Conservation (phyloP, 108 stramenopile species). For the Skeletonema costatum region DNA sequence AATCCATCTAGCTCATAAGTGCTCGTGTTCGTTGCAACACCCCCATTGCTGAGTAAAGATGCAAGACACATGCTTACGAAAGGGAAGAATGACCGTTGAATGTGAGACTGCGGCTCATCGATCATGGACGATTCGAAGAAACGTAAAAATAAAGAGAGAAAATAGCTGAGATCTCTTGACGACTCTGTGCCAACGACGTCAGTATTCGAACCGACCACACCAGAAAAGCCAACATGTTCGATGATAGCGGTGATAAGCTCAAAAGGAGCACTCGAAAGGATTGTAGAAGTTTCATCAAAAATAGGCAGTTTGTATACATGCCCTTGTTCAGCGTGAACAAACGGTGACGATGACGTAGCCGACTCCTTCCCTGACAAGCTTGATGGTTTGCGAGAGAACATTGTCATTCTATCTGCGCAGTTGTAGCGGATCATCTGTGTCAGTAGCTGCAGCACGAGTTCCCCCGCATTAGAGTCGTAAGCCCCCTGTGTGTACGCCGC, state of each 20-base stretch:
- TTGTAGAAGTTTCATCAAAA: constrained; percentile 36
- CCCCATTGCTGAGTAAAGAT: constrained; percentile 32
- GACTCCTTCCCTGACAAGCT: neutral
- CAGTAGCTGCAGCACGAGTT: constrained; percentile 64
- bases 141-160: constrained; percentile 36
- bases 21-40: constrained; percentile 8
- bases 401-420: constrained; percentile 48
- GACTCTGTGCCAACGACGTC: neutral
- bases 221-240: constrained; percentile 25
- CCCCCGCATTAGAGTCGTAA: constrained; percentile 51
- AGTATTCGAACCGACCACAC: neutral
- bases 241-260: constrained; percentile 50
- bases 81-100: constrained; percentile 44
- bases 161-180: constrained; percentile 2
- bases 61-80: constrained; percentile 37
- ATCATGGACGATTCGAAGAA: constrained; percentile 36
- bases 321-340: constrained; percentile 54
- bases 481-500: constrained; percentile 51
- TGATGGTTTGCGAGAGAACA: constrained; percentile 1
- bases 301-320: constrained; percentile 63
- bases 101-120: constrained; percentile 12
- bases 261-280: constrained; percentile 56
- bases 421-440: constrained; percentile 57
- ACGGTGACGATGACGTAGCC: constrained; percentile 15
- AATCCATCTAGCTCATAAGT: constrained; percentile 44